Conservation (phyloP, 2,329 filamentous ascomycete species). For the Zymoseptoria ardabiliae region DNA sequence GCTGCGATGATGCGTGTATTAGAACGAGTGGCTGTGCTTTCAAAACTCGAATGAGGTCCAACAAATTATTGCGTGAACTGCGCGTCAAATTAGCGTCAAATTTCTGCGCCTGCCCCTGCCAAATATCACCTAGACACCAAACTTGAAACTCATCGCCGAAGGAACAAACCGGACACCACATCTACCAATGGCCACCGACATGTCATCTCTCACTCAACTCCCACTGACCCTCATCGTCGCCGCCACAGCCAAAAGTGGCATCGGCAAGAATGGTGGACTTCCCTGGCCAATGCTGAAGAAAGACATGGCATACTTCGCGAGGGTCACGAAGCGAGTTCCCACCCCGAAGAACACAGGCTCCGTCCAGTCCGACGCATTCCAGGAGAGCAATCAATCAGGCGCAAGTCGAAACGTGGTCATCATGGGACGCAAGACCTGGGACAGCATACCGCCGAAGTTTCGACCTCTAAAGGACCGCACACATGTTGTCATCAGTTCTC, state of each 20-base stretch:
- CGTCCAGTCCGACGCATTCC: slow-evolving; percentile 18
- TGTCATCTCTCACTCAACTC: slow-evolving; percentile 21
- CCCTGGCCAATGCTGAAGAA: slow-evolving; percentile 84
- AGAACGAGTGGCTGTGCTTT: background rate
- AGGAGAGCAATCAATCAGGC: slow-evolving; percentile 8
- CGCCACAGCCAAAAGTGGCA: slow-evolving; percentile 81
- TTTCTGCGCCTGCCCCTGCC: background rate
- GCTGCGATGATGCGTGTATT: background rate
- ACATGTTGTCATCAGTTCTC: slow-evolving; percentile 71
- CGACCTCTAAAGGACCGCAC: slow-evolving; percentile 71
- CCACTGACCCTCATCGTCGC: slow-evolving; percentile 82
- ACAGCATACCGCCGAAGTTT: slow-evolving; percentile 72
- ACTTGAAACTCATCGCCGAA: background rate
- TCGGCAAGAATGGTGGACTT: slow-evolving; percentile 68
- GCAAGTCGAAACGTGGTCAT: slow-evolving; percentile 58
- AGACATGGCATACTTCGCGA: slow-evolving; percentile 95
- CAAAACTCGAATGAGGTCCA: background rate
- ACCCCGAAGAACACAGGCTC: slow-evolving; percentile 37
- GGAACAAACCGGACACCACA: background rate
- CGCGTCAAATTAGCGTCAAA: background rate
- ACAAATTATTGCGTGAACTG: background rate
- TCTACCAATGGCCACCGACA: slow-evolving; percentile 17
- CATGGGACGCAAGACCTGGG: slow-evolving; percentile 98
- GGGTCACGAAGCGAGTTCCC: slow-evolving; percentile 69
- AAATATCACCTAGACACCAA: background rate